phyloP scores from a whole-genome alignment of 2,329 filamentous ascomycete genomes.

The Colletotrichum trifolii region DNA sequence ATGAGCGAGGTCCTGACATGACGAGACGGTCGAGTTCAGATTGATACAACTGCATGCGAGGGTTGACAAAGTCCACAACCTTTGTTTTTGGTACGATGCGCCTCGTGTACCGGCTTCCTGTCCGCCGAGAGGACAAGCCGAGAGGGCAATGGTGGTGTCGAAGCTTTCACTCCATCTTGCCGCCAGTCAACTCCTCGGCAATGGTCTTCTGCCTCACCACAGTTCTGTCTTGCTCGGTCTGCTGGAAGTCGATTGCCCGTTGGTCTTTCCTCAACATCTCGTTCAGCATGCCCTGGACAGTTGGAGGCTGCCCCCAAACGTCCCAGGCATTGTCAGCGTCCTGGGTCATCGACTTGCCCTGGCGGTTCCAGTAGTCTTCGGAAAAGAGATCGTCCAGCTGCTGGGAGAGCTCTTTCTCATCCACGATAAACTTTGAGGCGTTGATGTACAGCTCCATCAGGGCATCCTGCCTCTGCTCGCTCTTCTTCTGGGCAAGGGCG shows the following conservation, averaged over 20 bases:
- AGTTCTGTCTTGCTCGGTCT: conserved; percentile 55
- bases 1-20: conserved; percentile 9
- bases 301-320: conserved; percentile 56
- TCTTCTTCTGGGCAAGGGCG: conserved; percentile 60
- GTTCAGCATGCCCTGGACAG: conserved; percentile 57
- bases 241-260: conserved; percentile 40
- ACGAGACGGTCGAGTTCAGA: conserved; percentile 12
- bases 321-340: conserved; percentile 64
- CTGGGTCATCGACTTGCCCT: conserved; percentile 48
- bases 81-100: conserved; percentile 16
- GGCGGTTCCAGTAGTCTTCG: conserved; percentile 63
- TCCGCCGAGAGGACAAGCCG: conserved; percentile 15
- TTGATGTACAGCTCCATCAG: conserved; percentile 92
- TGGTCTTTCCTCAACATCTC: conserved; percentile 43
- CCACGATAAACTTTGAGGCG: conserved; percentile 86
- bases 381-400: conserved; percentile 83
- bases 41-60: conserved; percentile 19
- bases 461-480: conserved; percentile 72
- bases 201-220: conserved; percentile 64
- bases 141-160: conserved; percentile 30
- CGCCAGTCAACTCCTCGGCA: conserved; percentile 69
- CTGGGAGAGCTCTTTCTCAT: conserved; percentile 78
- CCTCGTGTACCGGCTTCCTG: conserved; percentile 12
- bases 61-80: conserved; percentile 15
- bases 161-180: conserved; percentile 60